Percentiles rank a stretch among this genome's conserved stretches.
Conservation (phyloP, 1,284 basidiomycete genomes). For the Austropuccinia psidii region DNA sequence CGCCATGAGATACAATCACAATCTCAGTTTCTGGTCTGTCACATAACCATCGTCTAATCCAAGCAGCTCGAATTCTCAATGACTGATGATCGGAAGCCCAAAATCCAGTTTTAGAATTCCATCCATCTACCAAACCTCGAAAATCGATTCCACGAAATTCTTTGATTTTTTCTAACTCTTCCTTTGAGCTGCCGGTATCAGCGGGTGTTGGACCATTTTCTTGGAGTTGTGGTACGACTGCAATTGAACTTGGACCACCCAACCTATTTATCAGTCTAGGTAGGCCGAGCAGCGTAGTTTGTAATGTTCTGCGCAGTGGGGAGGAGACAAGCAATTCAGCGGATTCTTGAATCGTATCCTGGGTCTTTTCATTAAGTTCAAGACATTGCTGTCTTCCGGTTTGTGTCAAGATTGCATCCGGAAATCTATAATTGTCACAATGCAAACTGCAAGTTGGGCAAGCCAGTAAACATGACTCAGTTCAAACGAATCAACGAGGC, state of each 20-base stretch:
- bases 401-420: constrained; percentile 19
- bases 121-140: constrained; percentile 5
- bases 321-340: constrained; percentile 27
- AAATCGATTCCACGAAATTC: constrained; percentile 34
- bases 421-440: constrained; percentile 32
- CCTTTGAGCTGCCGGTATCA: constrained; percentile 30
- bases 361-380: not conserved
- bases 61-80: constrained; percentile 18
- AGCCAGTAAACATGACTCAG: not conserved
- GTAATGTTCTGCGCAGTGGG: constrained; percentile 20
- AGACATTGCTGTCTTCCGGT: constrained; percentile 25
- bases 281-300: constrained; percentile 17
- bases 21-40: constrained; percentile 26
- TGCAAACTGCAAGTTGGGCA: not conserved
- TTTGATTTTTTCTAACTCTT: not conserved
- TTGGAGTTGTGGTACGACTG: constrained; percentile 20
- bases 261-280: constrained; percentile 3
- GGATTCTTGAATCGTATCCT: not conserved
- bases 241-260: constrained; percentile 23
- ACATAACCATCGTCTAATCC: constrained; percentile 29
- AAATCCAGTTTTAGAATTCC: constrained; percentile 34
- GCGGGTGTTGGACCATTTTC: constrained; percentile 27
- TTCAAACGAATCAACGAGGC: not conserved
- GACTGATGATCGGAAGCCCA: constrained; percentile 18
- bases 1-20: constrained; percentile 32